Conservation (phyloP, 768 basidiomycete genomes). For the Podaxis sp. region DNA sequence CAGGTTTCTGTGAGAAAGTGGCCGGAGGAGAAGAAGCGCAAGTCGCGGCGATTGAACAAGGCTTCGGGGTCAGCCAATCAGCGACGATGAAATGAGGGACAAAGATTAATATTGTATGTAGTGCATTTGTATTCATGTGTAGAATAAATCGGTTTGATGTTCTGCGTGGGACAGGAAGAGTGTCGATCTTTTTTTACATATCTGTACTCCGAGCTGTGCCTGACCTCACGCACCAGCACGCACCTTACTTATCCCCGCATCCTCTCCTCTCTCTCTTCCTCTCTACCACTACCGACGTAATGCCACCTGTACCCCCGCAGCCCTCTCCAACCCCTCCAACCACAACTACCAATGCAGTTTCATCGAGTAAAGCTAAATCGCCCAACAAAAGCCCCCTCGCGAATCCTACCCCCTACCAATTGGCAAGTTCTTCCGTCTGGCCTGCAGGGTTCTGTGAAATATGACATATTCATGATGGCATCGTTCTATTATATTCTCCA, state of each 20-base stretch:
- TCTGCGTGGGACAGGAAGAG: neutral
- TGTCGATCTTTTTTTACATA: too few species aligned
- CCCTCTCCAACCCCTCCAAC: neutral
- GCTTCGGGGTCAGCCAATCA: neutral
- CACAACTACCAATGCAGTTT: neutral
- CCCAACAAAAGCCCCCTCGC: constrained; percentile 21
- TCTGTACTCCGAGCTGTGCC: constrained; percentile 6
- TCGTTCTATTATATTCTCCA: constrained; percentile 25
- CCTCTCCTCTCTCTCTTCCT: neutral
- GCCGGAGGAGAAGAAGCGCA: constrained; percentile 7
- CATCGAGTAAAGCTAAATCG: constrained; percentile 5
- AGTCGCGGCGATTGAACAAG: constrained; percentile 5
- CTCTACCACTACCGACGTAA: neutral
- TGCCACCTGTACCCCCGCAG: constrained; percentile 1
- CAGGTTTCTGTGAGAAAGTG: constrained; percentile 11
- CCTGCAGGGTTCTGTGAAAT: neutral
- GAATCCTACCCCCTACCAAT: constrained; percentile 40
- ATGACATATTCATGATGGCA: constrained; percentile 4
- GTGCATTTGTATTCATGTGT: neutral
- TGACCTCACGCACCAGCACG: neutral
- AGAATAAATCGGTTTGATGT: neutral
- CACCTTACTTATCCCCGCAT: neutral
- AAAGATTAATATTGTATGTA: neutral
- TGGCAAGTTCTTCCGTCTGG: constrained; percentile 32
- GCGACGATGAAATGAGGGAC: neutral